phyloP scores from a whole-genome alignment of 2,329 filamentous ascomycete species.

The Ascochyta clinopodiicola region DNA sequence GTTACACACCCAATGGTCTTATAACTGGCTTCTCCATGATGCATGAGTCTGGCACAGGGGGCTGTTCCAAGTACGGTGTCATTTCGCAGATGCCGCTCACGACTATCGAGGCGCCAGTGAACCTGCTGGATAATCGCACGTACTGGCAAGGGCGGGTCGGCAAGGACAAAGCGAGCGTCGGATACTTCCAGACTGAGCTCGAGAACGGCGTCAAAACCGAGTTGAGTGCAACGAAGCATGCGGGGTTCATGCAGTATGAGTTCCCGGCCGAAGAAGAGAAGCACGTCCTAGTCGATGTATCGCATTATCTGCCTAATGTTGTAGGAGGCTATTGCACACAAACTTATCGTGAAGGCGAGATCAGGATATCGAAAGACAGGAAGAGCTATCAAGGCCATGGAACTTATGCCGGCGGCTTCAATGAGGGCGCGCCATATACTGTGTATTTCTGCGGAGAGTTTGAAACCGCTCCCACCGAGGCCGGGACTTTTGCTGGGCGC shows the following conservation, averaged over 20 bases:
- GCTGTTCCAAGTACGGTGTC: constrained; percentile 73
- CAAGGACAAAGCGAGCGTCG: constrained; percentile 59
- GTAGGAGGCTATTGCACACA: constrained; percentile 30
- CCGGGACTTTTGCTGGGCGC: constrained; percentile 57
- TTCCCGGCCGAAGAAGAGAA: constrained; percentile 57
- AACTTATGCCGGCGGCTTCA: constrained; percentile 38
- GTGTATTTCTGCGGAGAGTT: constrained; percentile 41
- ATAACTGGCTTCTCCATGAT: constrained; percentile 46
- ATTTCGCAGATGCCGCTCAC: constrained; percentile 59
- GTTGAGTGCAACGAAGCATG: constrained; percentile 62
- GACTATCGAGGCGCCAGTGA: constrained; percentile 51
- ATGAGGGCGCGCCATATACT: constrained; percentile 38
- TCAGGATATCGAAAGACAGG: constrained; percentile 28
- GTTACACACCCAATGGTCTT: constrained; percentile 47
- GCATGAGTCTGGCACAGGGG: constrained; percentile 61
- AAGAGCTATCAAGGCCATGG: constrained; percentile 36
- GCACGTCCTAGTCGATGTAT: constrained; percentile 54
- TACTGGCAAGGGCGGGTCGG: constrained; percentile 48
- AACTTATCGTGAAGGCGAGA: constrained; percentile 31
- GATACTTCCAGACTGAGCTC: constrained; percentile 66
- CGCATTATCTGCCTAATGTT: constrained; percentile 47
- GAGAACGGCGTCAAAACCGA: constrained; percentile 64
- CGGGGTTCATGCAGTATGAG: constrained; percentile 66
- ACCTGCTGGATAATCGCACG: constrained; percentile 50
- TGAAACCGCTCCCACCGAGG: constrained; percentile 27